These are phyloP conservation scores for Clonostachys solani DNA, from an alignment of 2,329 filamentous ascomycete genomes.

Conservation along the genomic window DNA sequence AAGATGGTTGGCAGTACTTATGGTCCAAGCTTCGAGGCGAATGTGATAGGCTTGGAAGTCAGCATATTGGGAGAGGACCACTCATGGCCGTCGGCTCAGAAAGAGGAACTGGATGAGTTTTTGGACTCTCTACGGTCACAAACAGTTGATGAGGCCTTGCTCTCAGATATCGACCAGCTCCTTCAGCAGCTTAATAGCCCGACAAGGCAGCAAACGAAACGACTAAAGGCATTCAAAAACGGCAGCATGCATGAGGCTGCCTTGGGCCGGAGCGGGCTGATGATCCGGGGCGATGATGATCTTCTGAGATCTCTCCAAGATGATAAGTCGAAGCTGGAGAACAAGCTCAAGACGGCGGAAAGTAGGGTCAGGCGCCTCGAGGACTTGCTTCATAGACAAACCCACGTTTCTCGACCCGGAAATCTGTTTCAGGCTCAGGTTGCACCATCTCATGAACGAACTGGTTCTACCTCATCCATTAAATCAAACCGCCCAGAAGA, in stretches of 20 bases:
- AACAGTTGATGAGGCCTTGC: constrained; percentile 59
- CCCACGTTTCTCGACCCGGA: constrained; percentile 50
- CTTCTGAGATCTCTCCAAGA: constrained; percentile 72
- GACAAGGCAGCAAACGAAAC: constrained; percentile 80
- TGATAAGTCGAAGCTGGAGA: constrained; percentile 73
- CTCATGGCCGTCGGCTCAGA: constrained; percentile 72
- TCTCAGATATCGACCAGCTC: constrained; percentile 70
- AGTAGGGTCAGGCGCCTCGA: constrained; percentile 89
- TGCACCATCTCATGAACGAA: constrained; percentile 39
- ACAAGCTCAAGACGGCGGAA: constrained; percentile 74
- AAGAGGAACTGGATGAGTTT: constrained; percentile 74
- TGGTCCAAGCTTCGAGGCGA: constrained; percentile 62
- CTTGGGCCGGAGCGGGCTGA: constrained; percentile 78
- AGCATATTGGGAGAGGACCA: constrained; percentile 77
- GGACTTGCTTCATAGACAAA: constrained; percentile 85
- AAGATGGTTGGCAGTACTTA: constrained; percentile 77
- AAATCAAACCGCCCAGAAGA: constrained; percentile 38
- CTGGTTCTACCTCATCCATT: constrained; percentile 44
- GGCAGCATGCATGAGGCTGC: constrained; percentile 91
- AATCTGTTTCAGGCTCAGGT: constrained; percentile 49
- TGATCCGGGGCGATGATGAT: constrained; percentile 86
- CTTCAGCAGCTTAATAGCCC: constrained; percentile 77
- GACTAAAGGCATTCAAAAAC: constrained; percentile 92
- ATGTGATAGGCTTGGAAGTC: constrained; percentile 75
- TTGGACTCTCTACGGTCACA: constrained; percentile 61